Evolutionary conservation across 306 rosid species (phyloP).

Genomic region (Heteromeles arbutifolia): DNA sequence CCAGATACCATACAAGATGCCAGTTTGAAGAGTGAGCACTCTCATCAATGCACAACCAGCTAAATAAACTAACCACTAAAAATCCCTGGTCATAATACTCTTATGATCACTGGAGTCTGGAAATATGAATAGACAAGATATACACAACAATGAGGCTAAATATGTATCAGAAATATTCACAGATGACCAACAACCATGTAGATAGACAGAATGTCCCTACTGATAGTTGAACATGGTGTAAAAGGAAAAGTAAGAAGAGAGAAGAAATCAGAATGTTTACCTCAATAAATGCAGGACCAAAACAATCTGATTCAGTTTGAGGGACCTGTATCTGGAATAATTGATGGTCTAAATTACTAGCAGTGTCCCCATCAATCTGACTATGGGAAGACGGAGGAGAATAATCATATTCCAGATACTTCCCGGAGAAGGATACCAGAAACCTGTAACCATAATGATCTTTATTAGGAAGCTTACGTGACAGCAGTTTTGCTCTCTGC

Average conservation of each 20-base stretch:
- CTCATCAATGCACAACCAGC: neutral
- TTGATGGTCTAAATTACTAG: constrained; percentile 51
- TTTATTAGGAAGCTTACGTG: constrained; percentile 5
- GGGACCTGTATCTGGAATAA: constrained; percentile 68
- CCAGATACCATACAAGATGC: neutral
- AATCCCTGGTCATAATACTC: neutral
- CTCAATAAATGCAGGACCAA: constrained; percentile 97
- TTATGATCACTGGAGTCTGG: neutral
- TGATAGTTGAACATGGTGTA: neutral
- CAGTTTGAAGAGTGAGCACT: neutral
- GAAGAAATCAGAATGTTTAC: constrained; percentile 27
- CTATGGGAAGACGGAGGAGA: constrained; percentile 41
- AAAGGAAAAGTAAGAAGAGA: constrained; percentile 9
- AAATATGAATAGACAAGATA: neutral
- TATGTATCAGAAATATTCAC: neutral
- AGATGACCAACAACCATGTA: neutral
- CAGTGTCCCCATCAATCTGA: constrained; percentile 35
- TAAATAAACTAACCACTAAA: neutral
- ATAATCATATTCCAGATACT: constrained; percentile 54
- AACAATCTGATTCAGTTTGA: constrained; percentile 44
- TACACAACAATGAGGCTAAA: neutral
- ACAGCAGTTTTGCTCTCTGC: constrained; percentile 5
- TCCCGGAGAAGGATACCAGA: constrained; percentile 85
- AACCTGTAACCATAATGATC: constrained; percentile 56
- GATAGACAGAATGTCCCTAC: neutral